These are phyloP conservation scores for Lolium multiflorum DNA, from an alignment of 176 grass and related monocot genomes.

Conservation along the genomic window DNA sequence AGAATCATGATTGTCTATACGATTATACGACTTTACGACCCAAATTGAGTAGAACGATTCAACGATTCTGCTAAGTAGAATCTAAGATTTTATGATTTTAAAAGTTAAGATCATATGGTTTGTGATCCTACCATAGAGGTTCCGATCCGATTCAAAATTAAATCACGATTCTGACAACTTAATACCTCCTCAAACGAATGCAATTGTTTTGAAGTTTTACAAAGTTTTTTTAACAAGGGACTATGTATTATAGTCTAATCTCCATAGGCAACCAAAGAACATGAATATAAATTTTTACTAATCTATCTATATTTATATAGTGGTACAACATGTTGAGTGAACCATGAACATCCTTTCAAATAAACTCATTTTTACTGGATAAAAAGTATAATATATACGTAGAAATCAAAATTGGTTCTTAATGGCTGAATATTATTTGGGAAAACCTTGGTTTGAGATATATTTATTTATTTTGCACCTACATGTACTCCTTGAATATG, in stretches of 20 bases:
- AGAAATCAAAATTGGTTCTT: too few relatives aligned
- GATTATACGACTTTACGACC: too few relatives aligned
- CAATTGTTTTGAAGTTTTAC: conserved; percentile 6
- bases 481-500: conserved; percentile 87
- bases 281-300: conserved; percentile 14
- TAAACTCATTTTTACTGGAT: background rate
- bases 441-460: background rate
- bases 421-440: background rate
- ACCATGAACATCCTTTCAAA: background rate
- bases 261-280: background rate
- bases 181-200: conserved; percentile 3
- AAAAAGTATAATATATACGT: too few relatives aligned
- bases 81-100: too few relatives aligned
- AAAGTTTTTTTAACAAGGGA: background rate
- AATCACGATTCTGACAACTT: background rate
- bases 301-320: background rate
- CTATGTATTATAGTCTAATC: background rate
- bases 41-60: too few relatives aligned
- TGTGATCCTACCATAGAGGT: too few relatives aligned
- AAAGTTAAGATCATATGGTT: too few relatives aligned
- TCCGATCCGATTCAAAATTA: too few relatives aligned
- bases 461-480: conserved; percentile 21
- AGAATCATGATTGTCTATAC: too few relatives aligned
- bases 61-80: too few relatives aligned
- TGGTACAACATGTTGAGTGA: background rate